Conservation (phyloP, 2,329 filamentous ascomycete species). For the Emmonsiellopsis sp. region DNA sequence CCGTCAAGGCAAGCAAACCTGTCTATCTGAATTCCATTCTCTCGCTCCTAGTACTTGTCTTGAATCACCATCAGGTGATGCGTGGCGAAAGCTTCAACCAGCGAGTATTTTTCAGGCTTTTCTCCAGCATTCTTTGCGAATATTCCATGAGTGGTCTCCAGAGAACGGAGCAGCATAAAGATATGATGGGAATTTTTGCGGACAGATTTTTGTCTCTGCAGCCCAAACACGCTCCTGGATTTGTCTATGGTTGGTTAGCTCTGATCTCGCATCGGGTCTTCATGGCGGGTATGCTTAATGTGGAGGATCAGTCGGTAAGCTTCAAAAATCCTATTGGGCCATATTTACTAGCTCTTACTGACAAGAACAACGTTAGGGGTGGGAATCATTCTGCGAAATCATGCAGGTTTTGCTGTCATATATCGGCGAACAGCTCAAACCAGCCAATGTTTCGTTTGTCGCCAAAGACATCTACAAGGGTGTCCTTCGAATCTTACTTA, state of each 20-base stretch:
- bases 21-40: slow-evolving; percentile 69
- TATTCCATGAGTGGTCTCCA: slow-evolving; percentile 52
- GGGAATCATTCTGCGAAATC: slow-evolving; percentile 64
- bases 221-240: slow-evolving; percentile 68
- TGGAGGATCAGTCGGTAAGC: slow-evolving; percentile 46
- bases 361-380: slow-evolving; percentile 43
- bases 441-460: slow-evolving; percentile 56
- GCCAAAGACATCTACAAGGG: slow-evolving; percentile 79
- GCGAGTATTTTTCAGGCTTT: slow-evolving; percentile 81
- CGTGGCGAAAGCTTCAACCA: slow-evolving; percentile 75
- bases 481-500: slow-evolving; percentile 68
- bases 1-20: slow-evolving; percentile 53
- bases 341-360: not conserved
- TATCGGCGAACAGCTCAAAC: slow-evolving; percentile 70
- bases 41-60: slow-evolving; percentile 65
- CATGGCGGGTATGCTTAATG: slow-evolving; percentile 64
- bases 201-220: slow-evolving; percentile 63
- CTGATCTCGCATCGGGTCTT: slow-evolving; percentile 79
- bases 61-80: slow-evolving; percentile 77
- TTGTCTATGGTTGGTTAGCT: slow-evolving; percentile 74
- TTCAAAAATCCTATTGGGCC: not conserved
- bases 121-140: slow-evolving; percentile 74
- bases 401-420: slow-evolving; percentile 63
- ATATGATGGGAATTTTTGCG: slow-evolving; percentile 64
- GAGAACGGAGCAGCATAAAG: slow-evolving; percentile 51